Evolutionary conservation across 768 basidiomycete genomes (phyloP).

Genomic region (Favolaschia claudopus): DNA sequence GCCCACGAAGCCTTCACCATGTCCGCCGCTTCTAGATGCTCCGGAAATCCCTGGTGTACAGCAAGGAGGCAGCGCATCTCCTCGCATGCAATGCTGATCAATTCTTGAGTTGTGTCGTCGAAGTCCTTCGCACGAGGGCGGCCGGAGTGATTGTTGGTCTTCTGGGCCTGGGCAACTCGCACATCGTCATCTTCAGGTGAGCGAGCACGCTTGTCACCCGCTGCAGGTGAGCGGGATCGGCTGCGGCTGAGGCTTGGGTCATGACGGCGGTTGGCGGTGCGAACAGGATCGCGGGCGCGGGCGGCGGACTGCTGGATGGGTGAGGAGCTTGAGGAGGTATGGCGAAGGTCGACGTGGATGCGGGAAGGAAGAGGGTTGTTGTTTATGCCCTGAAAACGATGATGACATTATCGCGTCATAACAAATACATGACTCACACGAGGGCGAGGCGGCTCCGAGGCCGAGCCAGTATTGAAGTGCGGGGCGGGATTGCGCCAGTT

Average conservation of each 20-base stretch:
- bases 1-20: conserved; percentile 26
- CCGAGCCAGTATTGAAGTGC: not conserved
- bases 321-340: not conserved
- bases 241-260: not conserved
- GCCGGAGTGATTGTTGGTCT: not conserved
- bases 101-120: conserved; percentile 24
- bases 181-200: conserved; percentile 8
- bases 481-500: conserved; percentile 3
- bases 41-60: conserved; percentile 31
- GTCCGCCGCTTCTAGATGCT: conserved; percentile 14
- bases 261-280: not conserved
- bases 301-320: not conserved
- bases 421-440: not conserved
- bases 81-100: conserved; percentile 25
- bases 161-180: not conserved
- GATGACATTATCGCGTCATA: not conserved
- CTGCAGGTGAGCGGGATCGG: not conserved
- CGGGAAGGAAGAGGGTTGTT: not conserved
- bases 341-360: not conserved
- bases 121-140: conserved; percentile 25
- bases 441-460: not conserved
- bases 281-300: not conserved
- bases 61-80: conserved; percentile 27
- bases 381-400: not conserved
- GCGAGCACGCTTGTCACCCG: conserved; percentile 9